A percentile compares a stretch with the other conserved stretches of the same genome.
Conservation (phyloP, 441 rosid genomes). For the Gossypium davidsonii region DNA sequence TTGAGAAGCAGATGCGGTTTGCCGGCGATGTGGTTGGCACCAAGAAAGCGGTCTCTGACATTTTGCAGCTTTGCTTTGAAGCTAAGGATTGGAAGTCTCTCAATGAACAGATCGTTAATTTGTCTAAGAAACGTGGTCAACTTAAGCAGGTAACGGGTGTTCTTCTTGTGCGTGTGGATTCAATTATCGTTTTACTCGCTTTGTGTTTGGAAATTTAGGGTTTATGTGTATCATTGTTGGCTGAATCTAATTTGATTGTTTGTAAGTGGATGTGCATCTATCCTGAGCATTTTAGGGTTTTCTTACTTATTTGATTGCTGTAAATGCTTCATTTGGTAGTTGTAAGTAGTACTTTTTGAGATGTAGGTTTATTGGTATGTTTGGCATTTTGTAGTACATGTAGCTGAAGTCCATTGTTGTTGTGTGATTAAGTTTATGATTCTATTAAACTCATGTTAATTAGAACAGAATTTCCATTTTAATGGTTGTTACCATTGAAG, state of each 20-base stretch:
- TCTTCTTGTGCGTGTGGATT: neutral
- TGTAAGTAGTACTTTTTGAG: neutral
- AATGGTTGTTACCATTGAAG: neutral
- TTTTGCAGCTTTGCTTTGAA: conserved; percentile 75
- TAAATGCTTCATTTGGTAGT: neutral
- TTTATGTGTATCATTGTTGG: neutral
- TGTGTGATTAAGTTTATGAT: neutral
- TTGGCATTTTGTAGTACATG: neutral
- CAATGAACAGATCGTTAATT: conserved; percentile 74
- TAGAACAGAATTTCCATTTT: neutral
- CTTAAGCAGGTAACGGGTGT: conserved; percentile 64
- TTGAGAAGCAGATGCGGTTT: conserved; percentile 88
- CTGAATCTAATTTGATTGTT: neutral
- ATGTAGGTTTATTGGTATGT: neutral
- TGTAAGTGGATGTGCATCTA: neutral
- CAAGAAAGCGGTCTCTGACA: conserved; percentile 72
- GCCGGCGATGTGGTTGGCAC: conserved; percentile 80
- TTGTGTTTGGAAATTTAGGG: neutral
- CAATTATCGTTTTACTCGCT: neutral
- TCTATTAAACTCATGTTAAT: neutral
- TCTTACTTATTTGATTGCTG: neutral
- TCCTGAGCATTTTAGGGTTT: neutral
- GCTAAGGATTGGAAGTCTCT: conserved; percentile 85
- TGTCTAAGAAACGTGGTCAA: conserved; percentile 92
- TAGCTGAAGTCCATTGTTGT: neutral